Conservation (phyloP, 192 early-diverging fungal genomes). For the Allomyces javanicus region DNA sequence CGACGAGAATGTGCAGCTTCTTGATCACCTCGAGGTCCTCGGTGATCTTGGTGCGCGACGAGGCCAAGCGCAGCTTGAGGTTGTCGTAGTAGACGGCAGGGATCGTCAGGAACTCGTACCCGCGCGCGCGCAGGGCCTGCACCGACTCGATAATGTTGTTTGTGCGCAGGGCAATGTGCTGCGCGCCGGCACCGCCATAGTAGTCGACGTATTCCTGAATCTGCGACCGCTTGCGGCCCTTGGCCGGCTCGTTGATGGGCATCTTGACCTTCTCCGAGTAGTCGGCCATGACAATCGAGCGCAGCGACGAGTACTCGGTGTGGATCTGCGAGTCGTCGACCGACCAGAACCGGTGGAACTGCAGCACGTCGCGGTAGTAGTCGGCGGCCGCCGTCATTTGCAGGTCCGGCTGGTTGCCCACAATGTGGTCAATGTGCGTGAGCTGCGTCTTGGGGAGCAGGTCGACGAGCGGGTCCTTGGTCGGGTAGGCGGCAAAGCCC, state of each 20-base stretch:
- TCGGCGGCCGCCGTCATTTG: slow-evolving; percentile 70
- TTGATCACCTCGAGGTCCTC: slow-evolving; percentile 71
- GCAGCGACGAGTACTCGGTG: slow-evolving; percentile 83
- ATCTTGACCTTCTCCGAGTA: slow-evolving; percentile 81
- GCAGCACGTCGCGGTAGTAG: slow-evolving; percentile 74
- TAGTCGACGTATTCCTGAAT: slow-evolving; percentile 82
- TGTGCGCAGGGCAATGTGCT: slow-evolving; percentile 89
- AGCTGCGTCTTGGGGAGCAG: slow-evolving; percentile 46
- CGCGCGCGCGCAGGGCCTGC: slow-evolving; percentile 56
- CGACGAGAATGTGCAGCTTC: slow-evolving; percentile 74
- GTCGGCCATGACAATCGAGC: slow-evolving; percentile 90
- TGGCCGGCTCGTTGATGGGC: slow-evolving; percentile 93
- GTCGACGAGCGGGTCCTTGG: slow-evolving; percentile 33
- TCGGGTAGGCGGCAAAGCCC: slow-evolving; percentile 30
- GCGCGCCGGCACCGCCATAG: slow-evolving; percentile 61
- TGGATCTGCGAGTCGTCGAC: slow-evolving; percentile 92
- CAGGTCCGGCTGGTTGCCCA: slow-evolving; percentile 85
- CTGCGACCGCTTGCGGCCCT: slow-evolving; percentile 84
- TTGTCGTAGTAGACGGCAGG: slow-evolving; percentile 76
- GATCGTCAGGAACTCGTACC: slow-evolving; percentile 73
- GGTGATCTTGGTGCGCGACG: slow-evolving; percentile 45
- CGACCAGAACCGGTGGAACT: slow-evolving; percentile 96
- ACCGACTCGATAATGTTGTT: slow-evolving; percentile 67
- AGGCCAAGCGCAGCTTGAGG: slow-evolving; percentile 48
- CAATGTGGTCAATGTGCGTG: slow-evolving; percentile 74